A percentile compares a stretch with the other conserved stretches of the same genome.
Evolutionary conservation across 805 yeast species (phyloP).

Genomic region (Candida multigemmis): DNA sequence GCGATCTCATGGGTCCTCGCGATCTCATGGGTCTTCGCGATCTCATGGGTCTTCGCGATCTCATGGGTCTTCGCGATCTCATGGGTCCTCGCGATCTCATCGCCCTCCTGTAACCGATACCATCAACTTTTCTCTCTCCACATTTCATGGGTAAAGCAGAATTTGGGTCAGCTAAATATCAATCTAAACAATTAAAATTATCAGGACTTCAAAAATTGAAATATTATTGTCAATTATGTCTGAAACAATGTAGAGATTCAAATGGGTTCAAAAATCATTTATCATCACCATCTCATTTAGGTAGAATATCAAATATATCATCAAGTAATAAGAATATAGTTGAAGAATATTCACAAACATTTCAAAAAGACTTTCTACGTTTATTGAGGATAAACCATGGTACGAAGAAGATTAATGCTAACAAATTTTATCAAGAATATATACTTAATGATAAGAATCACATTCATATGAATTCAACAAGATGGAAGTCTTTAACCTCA

Average conservation of each 20-base stretch:
- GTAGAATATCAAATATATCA: constrained; percentile 33
- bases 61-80: too few species aligned
- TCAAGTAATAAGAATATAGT: constrained; percentile 38
- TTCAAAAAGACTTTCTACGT: constrained; percentile 55
- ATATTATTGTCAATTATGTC: constrained; percentile 88
- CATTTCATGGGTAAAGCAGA: constrained; percentile 24
- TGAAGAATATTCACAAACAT: constrained; percentile 49
- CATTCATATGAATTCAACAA: constrained; percentile 85
- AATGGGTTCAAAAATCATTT: constrained; percentile 91
- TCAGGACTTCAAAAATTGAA: constrained; percentile 78
- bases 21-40: too few species aligned
- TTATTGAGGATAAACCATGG: constrained; percentile 67
- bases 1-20: too few species aligned
- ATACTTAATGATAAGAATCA: constrained; percentile 70
- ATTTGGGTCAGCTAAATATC: constrained; percentile 48
- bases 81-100: too few species aligned
- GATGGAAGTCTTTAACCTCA: constrained; percentile 61
- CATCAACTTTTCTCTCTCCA: too few species aligned
- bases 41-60: too few species aligned
- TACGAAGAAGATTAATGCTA: constrained; percentile 69
- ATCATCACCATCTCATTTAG: constrained; percentile 69
- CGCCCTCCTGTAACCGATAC: too few species aligned
- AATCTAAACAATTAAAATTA: constrained; percentile 70
- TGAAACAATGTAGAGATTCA: constrained; percentile 90
- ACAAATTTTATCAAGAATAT: constrained; percentile 83